Evolutionary conservation across 2,329 filamentous ascomycete species (phyloP), one percentile per base, ranked within the genome.

Genomic region (Venturia aucupariae): DNA sequence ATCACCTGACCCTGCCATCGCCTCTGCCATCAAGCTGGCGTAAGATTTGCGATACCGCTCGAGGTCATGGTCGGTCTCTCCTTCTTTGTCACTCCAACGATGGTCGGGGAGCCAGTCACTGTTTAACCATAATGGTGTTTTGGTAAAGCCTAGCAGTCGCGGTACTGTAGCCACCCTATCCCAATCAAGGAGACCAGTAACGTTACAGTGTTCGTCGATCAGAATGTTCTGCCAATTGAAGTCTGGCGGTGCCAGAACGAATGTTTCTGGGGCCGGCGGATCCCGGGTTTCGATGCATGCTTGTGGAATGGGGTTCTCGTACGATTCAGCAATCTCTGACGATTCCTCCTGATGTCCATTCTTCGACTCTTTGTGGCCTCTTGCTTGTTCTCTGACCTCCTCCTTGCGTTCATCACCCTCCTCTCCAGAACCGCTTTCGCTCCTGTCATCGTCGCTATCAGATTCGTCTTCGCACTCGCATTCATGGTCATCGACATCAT

Each of bases 141-240:
- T 24, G 13, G 61, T 22, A n/a, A 41, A 62, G 22, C 61, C 61
- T 24, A 32, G 22, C 11, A 42, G 19, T 27, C 61, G 61, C 5
- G 41, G 44, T 15, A 27, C 24, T 32, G 61, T 62, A 1, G 24
- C 17, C 11, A 44, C 42, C 27, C 35, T 17, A 44, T 62, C 61
- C 67, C 63, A 67, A 46, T 69, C 68, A 41, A 69, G 68, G 44
- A 67, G 46, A n/a, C 63, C 68, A n/a, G 65, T 69, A 27, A 68
- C 61, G 27, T 68, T 64, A 24, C 66, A 66, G 4, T 65, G 32
- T 19, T 67, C 60, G 44, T 69, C 65, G 11, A 68, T 62, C 27
- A 69, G 24, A 57, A 69, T 66, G 24, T 69, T 69, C 41, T 69
- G 68, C 30, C 55, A 59, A 51, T 68, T 64, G 65, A 67, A 65